Evolutionary conservation across 768 basidiomycete species (phyloP).

Genomic region (Tylopilus sp.): DNA sequence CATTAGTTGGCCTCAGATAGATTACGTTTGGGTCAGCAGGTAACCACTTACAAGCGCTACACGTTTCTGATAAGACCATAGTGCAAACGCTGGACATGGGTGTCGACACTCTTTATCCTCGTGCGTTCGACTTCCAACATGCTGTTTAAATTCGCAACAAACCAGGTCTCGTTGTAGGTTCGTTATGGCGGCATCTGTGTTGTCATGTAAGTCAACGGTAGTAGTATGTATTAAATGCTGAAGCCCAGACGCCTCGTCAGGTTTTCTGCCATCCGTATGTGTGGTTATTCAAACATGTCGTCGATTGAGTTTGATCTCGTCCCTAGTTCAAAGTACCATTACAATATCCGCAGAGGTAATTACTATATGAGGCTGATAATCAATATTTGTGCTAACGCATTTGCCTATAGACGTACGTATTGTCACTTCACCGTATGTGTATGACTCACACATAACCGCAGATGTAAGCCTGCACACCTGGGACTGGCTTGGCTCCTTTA

Average conservation of each 20-base stretch:
- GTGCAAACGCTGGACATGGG: slow-evolving; percentile 9
- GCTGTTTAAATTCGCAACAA: background rate
- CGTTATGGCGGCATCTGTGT: slow-evolving; percentile 6
- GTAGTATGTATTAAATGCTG: background rate
- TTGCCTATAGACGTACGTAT: slow-evolving; percentile 2
- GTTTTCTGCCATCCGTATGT: background rate
- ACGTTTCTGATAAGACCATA: background rate
- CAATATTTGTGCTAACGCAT: background rate
- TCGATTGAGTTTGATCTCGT: background rate
- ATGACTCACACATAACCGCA: background rate
- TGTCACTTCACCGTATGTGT: background rate
- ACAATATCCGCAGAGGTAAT: slow-evolving; percentile 2
- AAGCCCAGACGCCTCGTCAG: background rate
- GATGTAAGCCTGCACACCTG: background rate
- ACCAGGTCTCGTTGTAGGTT: background rate
- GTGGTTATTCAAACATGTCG: background rate
- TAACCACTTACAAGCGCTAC: background rate
- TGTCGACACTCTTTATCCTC: slow-evolving; percentile 7
- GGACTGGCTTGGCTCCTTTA: background rate
- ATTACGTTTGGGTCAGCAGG: slow-evolving; percentile 12
- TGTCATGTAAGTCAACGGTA: background rate
- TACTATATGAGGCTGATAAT: background rate
- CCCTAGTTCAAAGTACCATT: slow-evolving; percentile 5
- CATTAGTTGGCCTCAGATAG: background rate
- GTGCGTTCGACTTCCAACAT: background rate